These are phyloP conservation scores for Ogataea hybrid DNA, from an alignment of 1,139 yeast genomes.

Conservation along the genomic window DNA sequence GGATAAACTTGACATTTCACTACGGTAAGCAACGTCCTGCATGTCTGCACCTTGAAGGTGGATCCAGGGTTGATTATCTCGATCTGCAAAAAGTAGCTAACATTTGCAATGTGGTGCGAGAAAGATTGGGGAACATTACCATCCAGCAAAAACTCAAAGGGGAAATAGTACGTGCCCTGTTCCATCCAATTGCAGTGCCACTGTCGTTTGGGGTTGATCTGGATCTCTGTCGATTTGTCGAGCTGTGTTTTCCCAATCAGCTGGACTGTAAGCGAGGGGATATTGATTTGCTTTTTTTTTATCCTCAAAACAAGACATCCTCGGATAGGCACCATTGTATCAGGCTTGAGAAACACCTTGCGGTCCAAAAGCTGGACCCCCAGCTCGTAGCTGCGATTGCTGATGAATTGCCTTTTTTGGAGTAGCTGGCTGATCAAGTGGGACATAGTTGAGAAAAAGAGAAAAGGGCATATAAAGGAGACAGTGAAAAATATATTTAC, in stretches of 20 bases:
- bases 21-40: conserved; percentile 5
- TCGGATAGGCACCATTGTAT: conserved; percentile 19
- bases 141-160: conserved; percentile 22
- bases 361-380: conserved; percentile 1
- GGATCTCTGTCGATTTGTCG: neutral
- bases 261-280: neutral
- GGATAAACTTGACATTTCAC: conserved; percentile 9
- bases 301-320: conserved; percentile 23
- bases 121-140: conserved; percentile 22
- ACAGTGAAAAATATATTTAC: neutral
- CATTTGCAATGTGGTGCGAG: conserved; percentile 14
- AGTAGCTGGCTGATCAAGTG: neutral
- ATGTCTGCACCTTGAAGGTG: neutral
- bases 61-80: conserved; percentile 3
- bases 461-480: conserved; percentile 1
- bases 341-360: neutral
- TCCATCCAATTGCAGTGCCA: conserved; percentile 12
- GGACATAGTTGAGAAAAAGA: conserved; percentile 3
- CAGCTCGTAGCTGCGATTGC: neutral
- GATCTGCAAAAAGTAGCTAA: conserved; percentile 15
- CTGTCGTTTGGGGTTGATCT: conserved; percentile 6
- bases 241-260: conserved; percentile 4
- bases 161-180: conserved; percentile 20
- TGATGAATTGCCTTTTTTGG: neutral
- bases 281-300: neutral